phyloP scores from a whole-genome alignment of 129 eudicot species.

The Solidago caesia region DNA sequence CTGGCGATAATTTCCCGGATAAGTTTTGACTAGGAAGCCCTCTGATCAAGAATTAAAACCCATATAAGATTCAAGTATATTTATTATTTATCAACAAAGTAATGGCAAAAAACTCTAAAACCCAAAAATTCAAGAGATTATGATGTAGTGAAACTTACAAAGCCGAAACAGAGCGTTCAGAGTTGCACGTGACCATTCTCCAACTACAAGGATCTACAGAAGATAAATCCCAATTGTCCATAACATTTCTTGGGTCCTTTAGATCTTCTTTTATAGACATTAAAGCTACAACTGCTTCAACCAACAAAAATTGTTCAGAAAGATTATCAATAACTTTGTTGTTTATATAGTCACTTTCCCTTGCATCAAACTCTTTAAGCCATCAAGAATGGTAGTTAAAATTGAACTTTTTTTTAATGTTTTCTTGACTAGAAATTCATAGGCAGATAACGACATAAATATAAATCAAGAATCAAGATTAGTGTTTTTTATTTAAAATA shows the following conservation, averaged over 20 bases:
- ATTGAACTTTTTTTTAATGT: background rate
- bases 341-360: background rate
- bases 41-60: slow-evolving; percentile 40
- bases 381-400: slow-evolving; percentile 17
- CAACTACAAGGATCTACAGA: slow-evolving; percentile 99
- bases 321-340: background rate
- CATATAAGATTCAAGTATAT: slow-evolving; percentile 12
- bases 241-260: slow-evolving; percentile 73
- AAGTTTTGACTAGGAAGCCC: slow-evolving; percentile 89
- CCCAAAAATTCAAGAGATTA: background rate
- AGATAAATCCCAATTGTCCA: slow-evolving; percentile 93
- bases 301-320: background rate
- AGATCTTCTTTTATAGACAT: slow-evolving; percentile 74
- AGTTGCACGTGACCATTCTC: slow-evolving; percentile 91
- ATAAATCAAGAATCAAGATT: background rate
- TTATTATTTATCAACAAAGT: background rate
- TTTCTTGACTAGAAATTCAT: background rate
- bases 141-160: slow-evolving; percentile 54
- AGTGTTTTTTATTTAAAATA: no score
- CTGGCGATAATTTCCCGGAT: slow-evolving; percentile 83
- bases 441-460: slow-evolving; percentile 9
- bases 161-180: slow-evolving; percentile 85
- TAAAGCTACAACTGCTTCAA: slow-evolving; percentile 82
- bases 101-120: background rate
- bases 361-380: background rate